A percentile compares a stretch with the other conserved stretches of the same genome.
These are phyloP conservation scores for Ammopiptanthus mongolicus DNA, from an alignment of 306 rosid genomes.

Conservation along the genomic window DNA sequence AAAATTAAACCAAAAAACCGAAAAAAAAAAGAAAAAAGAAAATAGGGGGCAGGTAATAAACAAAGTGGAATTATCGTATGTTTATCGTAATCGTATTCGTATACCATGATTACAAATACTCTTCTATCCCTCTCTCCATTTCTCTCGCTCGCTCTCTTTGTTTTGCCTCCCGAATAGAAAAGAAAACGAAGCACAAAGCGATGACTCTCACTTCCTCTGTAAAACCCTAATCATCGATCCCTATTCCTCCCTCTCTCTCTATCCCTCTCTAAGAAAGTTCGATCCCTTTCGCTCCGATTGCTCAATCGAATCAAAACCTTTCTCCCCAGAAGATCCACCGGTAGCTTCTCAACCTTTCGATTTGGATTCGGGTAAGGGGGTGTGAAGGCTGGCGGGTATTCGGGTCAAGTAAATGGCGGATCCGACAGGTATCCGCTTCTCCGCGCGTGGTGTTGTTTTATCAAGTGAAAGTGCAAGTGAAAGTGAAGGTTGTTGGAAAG, in stretches of 20 bases:
- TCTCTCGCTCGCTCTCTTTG: too few relatives aligned
- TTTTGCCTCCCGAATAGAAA: not conserved
- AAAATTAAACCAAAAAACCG: too few relatives aligned
- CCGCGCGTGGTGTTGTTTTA: not conserved
- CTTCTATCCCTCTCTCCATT: too few relatives aligned
- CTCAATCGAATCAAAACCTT: slow-evolving; percentile 7
- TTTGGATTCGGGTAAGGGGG: slow-evolving; percentile 19
- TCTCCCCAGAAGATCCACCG: slow-evolving; percentile 40
- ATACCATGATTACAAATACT: too few relatives aligned
- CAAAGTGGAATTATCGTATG: too few relatives aligned
- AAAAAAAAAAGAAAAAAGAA: too few relatives aligned
- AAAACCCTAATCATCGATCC: slow-evolving; percentile 77
- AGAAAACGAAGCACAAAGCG: slow-evolving; percentile 15
- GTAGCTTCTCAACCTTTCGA: not conserved
- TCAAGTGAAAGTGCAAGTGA: slow-evolving; percentile 19
- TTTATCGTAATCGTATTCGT: too few relatives aligned
- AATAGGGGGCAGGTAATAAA: too few relatives aligned
- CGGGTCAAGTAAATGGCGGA: slow-evolving; percentile 76
- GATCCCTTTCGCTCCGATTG: slow-evolving; percentile 27
- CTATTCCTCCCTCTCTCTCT: not conserved
- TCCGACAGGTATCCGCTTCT: slow-evolving; percentile 69
- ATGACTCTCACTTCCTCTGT: slow-evolving; percentile 44
- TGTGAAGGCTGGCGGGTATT: slow-evolving; percentile 71
- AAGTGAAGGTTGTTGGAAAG: not conserved
- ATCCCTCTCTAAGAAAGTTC: slow-evolving; percentile 4